Conservation (phyloP, 805 yeast species). For the Schwanniomyces yamadae region DNA sequence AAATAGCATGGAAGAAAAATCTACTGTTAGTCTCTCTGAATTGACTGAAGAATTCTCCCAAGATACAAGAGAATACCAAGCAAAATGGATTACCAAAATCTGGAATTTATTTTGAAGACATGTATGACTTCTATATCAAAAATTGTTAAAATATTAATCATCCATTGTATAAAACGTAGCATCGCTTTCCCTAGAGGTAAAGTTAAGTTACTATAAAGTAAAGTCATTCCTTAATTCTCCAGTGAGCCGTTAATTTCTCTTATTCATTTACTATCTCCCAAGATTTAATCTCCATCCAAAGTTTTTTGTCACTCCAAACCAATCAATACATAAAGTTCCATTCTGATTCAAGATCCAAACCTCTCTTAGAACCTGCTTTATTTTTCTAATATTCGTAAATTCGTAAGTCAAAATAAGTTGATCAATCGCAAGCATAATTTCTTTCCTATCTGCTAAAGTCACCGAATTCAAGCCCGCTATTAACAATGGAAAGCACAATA, state of each 20-base stretch:
- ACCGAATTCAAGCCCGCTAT: conserved; percentile 33
- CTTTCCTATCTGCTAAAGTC: conserved; percentile 5
- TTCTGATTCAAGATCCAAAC: conserved; percentile 37
- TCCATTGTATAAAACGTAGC: too few relatives aligned
- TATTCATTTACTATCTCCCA: conserved; percentile 10
- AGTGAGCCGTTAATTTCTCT: too few relatives aligned
- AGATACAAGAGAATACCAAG: too few relatives aligned
- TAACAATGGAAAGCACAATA: conserved; percentile 41
- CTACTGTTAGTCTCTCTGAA: neutral
- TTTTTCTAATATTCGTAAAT: conserved; percentile 31
- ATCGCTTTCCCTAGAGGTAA: too few relatives aligned
- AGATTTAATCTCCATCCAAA: conserved; percentile 39
- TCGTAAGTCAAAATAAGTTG: conserved; percentile 19
- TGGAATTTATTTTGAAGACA: too few relatives aligned
- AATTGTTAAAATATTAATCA: too few relatives aligned
- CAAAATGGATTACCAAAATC: too few relatives aligned
- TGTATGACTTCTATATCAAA: too few relatives aligned
- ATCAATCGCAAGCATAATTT: neutral
- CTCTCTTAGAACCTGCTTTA: conserved; percentile 35
- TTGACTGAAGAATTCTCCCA: too few relatives aligned
- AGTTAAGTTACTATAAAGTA: too few relatives aligned
- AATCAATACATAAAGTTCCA: conserved; percentile 37
- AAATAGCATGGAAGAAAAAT: neutral
- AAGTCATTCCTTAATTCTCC: too few relatives aligned
- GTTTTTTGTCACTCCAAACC: conserved; percentile 38